Conservation (phyloP, 345 rosid species). For the Populus euphratica region DNA sequence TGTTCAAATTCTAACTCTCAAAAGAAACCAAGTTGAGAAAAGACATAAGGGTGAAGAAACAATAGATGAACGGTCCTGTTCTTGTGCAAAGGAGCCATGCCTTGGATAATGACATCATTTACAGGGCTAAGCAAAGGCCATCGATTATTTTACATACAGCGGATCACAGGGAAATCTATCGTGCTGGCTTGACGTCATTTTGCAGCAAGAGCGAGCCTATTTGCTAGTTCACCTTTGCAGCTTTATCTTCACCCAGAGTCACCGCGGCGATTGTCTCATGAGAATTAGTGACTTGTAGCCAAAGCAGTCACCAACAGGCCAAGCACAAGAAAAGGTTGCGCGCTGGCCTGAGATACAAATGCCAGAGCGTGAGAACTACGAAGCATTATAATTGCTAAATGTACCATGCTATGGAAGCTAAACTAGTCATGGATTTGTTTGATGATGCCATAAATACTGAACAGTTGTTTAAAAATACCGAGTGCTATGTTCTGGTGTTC, state of each 20-base stretch:
- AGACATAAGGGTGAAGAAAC: not conserved
- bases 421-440: not conserved
- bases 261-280: not conserved
- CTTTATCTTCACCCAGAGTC: not conserved
- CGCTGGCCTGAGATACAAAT: constrained; percentile 65
- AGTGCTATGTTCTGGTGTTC: no score
- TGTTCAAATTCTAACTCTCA: not conserved
- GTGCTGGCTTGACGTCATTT: not conserved
- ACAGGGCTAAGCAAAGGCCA: not conserved
- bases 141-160: not conserved
- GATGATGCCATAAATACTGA: not conserved
- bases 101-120: not conserved
- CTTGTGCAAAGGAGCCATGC: not conserved
- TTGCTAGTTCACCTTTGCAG: not conserved
- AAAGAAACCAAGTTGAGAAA: not conserved
- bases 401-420: not conserved
- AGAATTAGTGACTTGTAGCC: constrained; percentile 69
- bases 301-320: constrained; percentile 90
- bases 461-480: not conserved
- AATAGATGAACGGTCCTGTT: not conserved
- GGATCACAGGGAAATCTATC: not conserved
- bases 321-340: constrained; percentile 89
- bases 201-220: not conserved
- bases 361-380: not conserved
- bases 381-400: no score